Evolutionary conservation across 2,329 filamentous ascomycete species (phyloP), one percentile per base, ranked within the genome.

Genomic region (Ophiocordyceps camponoti-saundersi): DNA sequence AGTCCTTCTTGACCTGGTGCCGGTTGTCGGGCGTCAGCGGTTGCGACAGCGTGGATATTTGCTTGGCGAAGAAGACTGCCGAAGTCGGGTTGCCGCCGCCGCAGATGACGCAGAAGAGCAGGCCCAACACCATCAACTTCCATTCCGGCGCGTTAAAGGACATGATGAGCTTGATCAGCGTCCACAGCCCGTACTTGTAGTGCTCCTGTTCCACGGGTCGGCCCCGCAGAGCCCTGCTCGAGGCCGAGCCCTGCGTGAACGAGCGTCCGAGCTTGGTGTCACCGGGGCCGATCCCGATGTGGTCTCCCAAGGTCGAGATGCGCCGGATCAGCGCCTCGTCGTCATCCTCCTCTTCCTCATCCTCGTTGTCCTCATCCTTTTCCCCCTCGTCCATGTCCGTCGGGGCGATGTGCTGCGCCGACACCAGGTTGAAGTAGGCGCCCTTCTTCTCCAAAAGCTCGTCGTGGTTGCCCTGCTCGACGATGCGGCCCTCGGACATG

Each of bases 1-100:
- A 80, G 49, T 90, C 75, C 18, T 72, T 68, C 53, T 81, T 76
- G 46, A 93, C 71, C 47, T 77, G 63, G 29, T 59, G 63, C 41
- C 69, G 76, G 60, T 71, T 70, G 34, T 53, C 61, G 16, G 65
- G 62, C 23, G 70, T 75, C 20, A 80, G 53, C 12, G 65, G 61
- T 2, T 62, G 65, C 8, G 80, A 77, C 13, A 92, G 71, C 10
- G 79, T 77, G 50, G 77, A 76, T 61, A 96, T 89, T 48, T 87
- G 76, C 63, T 95, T 95, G 56, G 88, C 82, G 57, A 95, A 93
- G 64, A 96, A 82, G 52, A 95, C 77, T 52, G 63, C 56, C 32
- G 62, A 56, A 0, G 74, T 77, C 12, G 85, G 85, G 59, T 94
- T 88, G 46, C 82, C 87, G 50, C 79, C 82, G 61, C 88, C 89